These are phyloP conservation scores for Volvox reticuliferus DNA, from an alignment of 139 green algal species.

Conservation along the genomic window DNA sequence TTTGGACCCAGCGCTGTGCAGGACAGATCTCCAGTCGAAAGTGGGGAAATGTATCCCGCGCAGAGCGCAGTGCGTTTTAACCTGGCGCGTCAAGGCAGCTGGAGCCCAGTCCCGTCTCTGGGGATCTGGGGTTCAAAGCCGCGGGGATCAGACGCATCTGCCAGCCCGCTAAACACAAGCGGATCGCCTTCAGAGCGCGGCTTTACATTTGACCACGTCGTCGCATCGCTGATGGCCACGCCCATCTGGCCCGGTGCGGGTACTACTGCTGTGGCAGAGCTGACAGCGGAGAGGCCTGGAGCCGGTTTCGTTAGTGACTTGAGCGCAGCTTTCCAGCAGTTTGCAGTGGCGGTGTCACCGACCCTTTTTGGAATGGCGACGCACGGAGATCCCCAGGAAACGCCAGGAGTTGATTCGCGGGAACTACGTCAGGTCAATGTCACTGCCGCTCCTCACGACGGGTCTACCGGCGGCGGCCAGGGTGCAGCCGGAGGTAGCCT, in stretches of 20 bases:
- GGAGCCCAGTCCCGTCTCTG: conserved; percentile 6
- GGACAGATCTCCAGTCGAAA: background rate
- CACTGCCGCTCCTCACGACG: no score
- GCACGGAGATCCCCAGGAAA: background rate
- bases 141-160: background rate
- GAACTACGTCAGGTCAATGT: no score
- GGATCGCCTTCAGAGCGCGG: background rate
- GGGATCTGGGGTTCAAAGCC: background rate
- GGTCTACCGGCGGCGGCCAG: no score
- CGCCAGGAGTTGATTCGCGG: background rate
- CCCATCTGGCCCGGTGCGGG: background rate
- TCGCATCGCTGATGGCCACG: background rate
- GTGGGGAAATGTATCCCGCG: background rate
- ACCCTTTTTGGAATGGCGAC: conserved; percentile 22
- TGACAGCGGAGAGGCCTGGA: background rate
- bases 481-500: no score
- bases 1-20: background rate
- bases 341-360: background rate
- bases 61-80: background rate
- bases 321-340: background rate
- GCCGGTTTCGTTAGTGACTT: background rate
- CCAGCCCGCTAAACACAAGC: background rate
- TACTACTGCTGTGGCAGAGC: background rate
- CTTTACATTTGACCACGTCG: background rate
- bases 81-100: background rate